Percentiles rank a stretch among this genome's conserved stretches.
phyloP scores from a whole-genome alignment of 2,329 filamentous ascomycete genomes.

The Hymenoscyphus salicellus region DNA sequence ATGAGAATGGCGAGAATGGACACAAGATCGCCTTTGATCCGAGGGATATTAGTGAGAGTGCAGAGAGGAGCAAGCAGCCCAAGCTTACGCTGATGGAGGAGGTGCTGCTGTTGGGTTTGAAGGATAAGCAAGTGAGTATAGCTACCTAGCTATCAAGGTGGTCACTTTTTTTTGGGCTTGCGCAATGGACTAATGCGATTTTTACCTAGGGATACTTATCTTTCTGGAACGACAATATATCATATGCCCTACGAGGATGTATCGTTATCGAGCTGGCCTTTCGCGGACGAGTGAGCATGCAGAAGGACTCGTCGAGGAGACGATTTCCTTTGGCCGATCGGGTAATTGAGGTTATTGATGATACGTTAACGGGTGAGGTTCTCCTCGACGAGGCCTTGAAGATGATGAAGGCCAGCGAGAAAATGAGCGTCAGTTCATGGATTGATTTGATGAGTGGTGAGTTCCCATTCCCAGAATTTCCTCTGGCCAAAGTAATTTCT shows the following conservation, averaged over 20 bases:
- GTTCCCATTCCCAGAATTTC: constrained; percentile 7
- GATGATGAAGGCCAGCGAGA: constrained; percentile 99
- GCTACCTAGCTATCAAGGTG: constrained; percentile 6
- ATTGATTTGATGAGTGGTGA: constrained; percentile 97
- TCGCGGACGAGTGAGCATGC: constrained; percentile 94
- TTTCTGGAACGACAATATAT: constrained; percentile 99
- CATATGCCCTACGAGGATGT: constrained; percentile 93
- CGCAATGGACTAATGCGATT: constrained; percentile 17
- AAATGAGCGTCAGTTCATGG: constrained; percentile 99
- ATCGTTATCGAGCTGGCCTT: constrained; percentile 98
- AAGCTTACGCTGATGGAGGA: constrained; percentile 99
- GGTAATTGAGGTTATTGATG: constrained; percentile 94
- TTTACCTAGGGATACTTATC: constrained; percentile 81
- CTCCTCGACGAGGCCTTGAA: constrained; percentile 96
- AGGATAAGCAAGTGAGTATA: constrained; percentile 90
- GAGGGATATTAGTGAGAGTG: constrained; percentile 93
- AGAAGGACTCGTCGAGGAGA: constrained; percentile 88
- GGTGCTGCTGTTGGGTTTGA: constrained; percentile 87
- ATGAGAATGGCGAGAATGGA: constrained; percentile 88
- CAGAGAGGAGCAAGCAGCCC: constrained; percentile 93
- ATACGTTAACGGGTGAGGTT: constrained; percentile 93
- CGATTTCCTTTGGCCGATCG: constrained; percentile 91
- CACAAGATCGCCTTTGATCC: constrained; percentile 99
- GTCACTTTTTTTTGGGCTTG: constrained; percentile 9
- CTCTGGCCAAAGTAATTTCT: neutral